Evolutionary conservation across 108 stramenopile genomes (phyloP).

Genomic region (Cyclotella choctawhatcheeana): DNA sequence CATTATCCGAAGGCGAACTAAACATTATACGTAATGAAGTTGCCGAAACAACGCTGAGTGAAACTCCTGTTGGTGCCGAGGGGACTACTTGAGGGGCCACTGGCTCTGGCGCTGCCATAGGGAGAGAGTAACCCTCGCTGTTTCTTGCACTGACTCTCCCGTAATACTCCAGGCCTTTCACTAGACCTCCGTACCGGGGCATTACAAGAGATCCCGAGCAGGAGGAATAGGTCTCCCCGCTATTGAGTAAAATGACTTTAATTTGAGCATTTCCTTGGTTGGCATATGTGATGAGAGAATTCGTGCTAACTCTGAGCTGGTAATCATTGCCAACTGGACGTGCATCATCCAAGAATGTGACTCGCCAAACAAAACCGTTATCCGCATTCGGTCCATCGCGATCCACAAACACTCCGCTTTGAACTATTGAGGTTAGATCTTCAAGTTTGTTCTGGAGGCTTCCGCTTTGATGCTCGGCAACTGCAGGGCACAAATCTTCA

Average conservation of each 20-base stretch:
- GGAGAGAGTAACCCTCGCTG: constrained; percentile 70
- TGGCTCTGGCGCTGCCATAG: constrained; percentile 32
- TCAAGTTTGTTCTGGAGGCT: constrained; percentile 82
- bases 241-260: constrained; percentile 41
- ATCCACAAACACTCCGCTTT: constrained; percentile 72
- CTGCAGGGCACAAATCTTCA: constrained; percentile 39
- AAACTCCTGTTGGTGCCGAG: constrained; percentile 72
- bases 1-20: constrained; percentile 77
- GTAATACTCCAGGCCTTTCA: constrained; percentile 75
- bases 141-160: constrained; percentile 84
- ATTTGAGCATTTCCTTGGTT: constrained; percentile 44
- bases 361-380: constrained; percentile 73
- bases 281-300: constrained; percentile 25
- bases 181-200: constrained; percentile 63
- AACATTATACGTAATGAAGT: constrained; percentile 76
- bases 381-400: constrained; percentile 59
- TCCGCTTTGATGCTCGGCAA: constrained; percentile 49
- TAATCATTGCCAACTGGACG: constrained; percentile 57
- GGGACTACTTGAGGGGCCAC: constrained; percentile 77
- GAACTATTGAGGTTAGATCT: constrained; percentile 48
- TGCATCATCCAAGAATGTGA: constrained; percentile 85
- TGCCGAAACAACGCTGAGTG: constrained; percentile 66
- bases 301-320: constrained; percentile 47
- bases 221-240: constrained; percentile 53
- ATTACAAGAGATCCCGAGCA: constrained; percentile 71